Evolutionary conservation across 768 basidiomycete genomes (phyloP), one percentile per base, ranked within the genome.

Genomic region (Hericium erinaceus): DNA sequence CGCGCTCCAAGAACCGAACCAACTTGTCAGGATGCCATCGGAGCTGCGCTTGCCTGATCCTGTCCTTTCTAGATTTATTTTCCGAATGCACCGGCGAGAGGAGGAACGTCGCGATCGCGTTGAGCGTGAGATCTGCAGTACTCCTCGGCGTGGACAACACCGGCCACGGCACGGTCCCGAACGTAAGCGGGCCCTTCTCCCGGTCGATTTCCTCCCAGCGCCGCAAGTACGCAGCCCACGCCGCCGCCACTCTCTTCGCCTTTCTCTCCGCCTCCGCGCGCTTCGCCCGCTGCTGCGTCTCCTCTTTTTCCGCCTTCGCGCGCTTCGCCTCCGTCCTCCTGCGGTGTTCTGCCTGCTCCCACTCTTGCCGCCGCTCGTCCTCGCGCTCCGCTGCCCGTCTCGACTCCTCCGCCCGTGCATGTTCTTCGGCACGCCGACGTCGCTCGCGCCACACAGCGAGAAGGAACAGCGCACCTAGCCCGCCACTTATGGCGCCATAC

Each of bases 11-110:
- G 51, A 85, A 61, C 39, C 85, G 73, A 57, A 77, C 69, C 71
- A 90, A 90, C 52, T 86, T 73, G 68, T 92, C 89, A 2, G 89
- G 90, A 65, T 92, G 89, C 88, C 88, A 91, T 40, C 86, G 77
- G 22, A 87, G 77, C 67, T 87, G 77, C 0, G 85, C 87, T 41
- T 70, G 74, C 41, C 83, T 78, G 59, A 90, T 78, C 57, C 87
- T 77, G 55, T 89, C 86, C 68, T 81, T 87, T 60, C 74, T 74
- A 40, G 83, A 72, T 61, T 79, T 76, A 11, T 72, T 73, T 56
- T 71, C 69, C 16, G 87, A 87, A 70, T 90, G 87, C 10, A 73
- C 60, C 15, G 79, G 75, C 28, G 85, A 87, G 48, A 88, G 68
- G 46, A 92, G 69, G 68, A 92, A 89, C 50, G 68, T 64, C 24